Percentiles rank a stretch among this genome's conserved stretches.
phyloP scores from a whole-genome alignment of 2,329 filamentous ascomycete genomes.

The Diplodia intermedia region DNA sequence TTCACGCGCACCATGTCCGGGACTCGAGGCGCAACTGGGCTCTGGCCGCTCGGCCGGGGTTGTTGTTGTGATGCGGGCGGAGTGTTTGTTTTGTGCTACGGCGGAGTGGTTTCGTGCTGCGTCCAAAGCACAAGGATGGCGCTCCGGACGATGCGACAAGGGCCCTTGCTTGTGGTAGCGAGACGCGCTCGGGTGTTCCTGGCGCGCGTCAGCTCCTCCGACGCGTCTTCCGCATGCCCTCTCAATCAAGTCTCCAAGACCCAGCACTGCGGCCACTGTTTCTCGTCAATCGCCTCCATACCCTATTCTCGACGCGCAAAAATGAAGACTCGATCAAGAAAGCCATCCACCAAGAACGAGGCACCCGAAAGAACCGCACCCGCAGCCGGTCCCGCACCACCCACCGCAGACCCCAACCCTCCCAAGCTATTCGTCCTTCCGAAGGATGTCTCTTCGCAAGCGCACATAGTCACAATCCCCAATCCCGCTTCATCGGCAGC shows the following conservation, averaged over 20 bases:
- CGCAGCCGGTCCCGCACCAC: constrained; percentile 38
- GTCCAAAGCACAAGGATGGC: constrained; percentile 29
- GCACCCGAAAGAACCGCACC: constrained; percentile 1
- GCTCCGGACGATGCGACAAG: constrained; percentile 26
- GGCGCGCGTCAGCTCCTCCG: constrained; percentile 15
- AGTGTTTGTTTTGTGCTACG: constrained; percentile 32
- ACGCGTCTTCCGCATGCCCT: constrained; percentile 22
- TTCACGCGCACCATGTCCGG: constrained; percentile 28
- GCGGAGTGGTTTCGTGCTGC: constrained; percentile 30
- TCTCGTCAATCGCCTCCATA: background rate
- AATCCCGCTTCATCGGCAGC: constrained; percentile 59
- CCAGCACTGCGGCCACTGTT: background rate
- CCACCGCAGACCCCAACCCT: constrained; percentile 49
- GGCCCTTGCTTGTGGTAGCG: constrained; percentile 20
- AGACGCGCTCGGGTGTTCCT: constrained; percentile 12
- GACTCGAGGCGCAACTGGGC: constrained; percentile 4
- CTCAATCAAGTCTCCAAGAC: background rate
- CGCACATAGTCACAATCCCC: constrained; percentile 63
- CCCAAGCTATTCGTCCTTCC: constrained; percentile 66
- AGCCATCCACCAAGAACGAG: constrained; percentile 33
- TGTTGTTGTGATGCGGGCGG: constrained; percentile 3
- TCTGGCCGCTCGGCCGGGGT: constrained; percentile 11
- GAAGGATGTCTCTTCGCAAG: constrained; percentile 57
- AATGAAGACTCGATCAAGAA: constrained; percentile 45
- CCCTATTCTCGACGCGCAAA: background rate